These are phyloP conservation scores for Hymenoscyphus infarciens DNA, from an alignment of 2,329 filamentous ascomycete genomes.

Conservation along the genomic window DNA sequence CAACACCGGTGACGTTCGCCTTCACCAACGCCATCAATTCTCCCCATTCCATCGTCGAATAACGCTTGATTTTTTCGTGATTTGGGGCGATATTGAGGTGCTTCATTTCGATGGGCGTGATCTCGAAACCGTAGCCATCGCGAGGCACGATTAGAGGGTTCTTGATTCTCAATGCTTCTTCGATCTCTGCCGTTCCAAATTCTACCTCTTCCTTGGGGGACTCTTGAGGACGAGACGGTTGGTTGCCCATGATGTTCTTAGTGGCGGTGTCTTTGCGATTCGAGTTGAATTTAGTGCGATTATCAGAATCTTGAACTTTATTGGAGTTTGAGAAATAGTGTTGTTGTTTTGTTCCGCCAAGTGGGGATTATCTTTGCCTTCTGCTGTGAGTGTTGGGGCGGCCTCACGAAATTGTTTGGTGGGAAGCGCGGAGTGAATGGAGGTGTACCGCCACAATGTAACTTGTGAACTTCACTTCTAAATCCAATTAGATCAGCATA, in stretches of 20 bases:
- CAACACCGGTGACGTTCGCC: not conserved
- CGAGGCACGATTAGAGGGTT: not conserved
- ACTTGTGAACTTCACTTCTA: not conserved
- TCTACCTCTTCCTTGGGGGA: not conserved
- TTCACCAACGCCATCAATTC: not conserved
- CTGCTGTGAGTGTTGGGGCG: not conserved
- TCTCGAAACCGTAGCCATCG: not conserved
- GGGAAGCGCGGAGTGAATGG: not conserved
- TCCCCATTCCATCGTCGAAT: not conserved
- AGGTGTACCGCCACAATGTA: not conserved
- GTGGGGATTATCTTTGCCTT: not conserved
- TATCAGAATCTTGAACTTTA: no score
- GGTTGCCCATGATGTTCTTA: not conserved
- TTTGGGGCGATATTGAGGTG: slow-evolving; percentile 9
- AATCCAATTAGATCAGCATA: not conserved
- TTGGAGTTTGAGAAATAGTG: no score
- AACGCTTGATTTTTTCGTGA: not conserved
- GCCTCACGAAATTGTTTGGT: not conserved
- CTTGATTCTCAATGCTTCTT: not conserved
- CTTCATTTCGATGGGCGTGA: not conserved
- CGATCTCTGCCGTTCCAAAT: not conserved
- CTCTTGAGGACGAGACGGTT: not conserved
- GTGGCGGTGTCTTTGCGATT: not conserved
- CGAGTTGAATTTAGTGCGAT: no score
- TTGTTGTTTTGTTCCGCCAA: not conserved